Conservation (phyloP, 2,329 filamentous ascomycete genomes). For the Xylariaceae sp. region DNA sequence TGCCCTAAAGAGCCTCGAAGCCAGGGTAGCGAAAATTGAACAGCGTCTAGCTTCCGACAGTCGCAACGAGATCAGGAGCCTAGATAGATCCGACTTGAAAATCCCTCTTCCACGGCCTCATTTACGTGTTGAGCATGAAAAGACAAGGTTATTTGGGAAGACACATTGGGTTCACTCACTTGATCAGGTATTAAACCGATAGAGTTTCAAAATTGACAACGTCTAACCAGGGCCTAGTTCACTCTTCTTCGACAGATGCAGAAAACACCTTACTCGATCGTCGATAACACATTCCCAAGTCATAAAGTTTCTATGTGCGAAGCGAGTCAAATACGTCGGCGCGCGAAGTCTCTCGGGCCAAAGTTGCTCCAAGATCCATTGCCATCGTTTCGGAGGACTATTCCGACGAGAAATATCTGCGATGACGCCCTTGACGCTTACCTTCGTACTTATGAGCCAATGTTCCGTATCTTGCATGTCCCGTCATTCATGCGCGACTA, state of each 20-base stretch:
- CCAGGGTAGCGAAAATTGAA: slow-evolving; percentile 14
- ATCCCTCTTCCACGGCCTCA: slow-evolving; percentile 17
- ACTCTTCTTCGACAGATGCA: slow-evolving; percentile 17
- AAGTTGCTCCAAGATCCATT: slow-evolving; percentile 15
- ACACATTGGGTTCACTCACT: slow-evolving; percentile 22
- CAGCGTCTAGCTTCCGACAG: slow-evolving; percentile 7
- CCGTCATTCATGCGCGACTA: slow-evolving; percentile 22
- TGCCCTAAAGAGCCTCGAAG: slow-evolving; percentile 14
- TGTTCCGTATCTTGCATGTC: slow-evolving; percentile 24
- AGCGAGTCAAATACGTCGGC: slow-evolving; percentile 10
- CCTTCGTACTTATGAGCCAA: slow-evolving; percentile 22
- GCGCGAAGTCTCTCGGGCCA: slow-evolving; percentile 11
- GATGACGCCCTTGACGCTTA: slow-evolving; percentile 21
- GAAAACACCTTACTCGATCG: slow-evolving; percentile 8
- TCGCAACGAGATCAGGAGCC: no score
- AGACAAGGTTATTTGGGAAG: slow-evolving; percentile 22
- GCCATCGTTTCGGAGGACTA: slow-evolving; percentile 11
- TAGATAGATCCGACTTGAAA: slow-evolving; percentile 5
- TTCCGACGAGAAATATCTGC: slow-evolving; percentile 17
- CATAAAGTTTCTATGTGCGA: slow-evolving; percentile 11
- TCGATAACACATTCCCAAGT: slow-evolving; percentile 12
- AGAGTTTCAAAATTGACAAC: background rate
- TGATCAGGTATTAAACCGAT: slow-evolving; percentile 12
- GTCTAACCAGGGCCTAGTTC: slow-evolving; percentile 14
- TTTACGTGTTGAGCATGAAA: slow-evolving; percentile 18